Conservation (phyloP, 2,329 filamentous ascomycete genomes). For the Bipolaris sorokiniana region DNA sequence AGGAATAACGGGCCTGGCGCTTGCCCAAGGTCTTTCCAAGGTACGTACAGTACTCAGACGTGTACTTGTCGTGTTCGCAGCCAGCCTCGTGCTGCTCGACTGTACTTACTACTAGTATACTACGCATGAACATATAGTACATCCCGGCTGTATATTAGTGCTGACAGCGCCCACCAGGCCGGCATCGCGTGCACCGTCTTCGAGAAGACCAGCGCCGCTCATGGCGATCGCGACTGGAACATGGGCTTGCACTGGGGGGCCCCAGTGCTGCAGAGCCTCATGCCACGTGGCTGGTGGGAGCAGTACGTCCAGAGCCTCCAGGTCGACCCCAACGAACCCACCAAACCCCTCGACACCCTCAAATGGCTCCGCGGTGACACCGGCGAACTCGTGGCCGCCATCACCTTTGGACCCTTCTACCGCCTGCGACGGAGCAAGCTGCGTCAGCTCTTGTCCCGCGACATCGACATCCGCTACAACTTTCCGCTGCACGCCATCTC, state of each 20-base stretch:
- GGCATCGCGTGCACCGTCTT: slow-evolving; percentile 58
- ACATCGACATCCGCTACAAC: slow-evolving; percentile 44
- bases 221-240: slow-evolving; percentile 64
- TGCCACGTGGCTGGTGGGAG: slow-evolving; percentile 58
- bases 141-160: neutral
- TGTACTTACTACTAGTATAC: too few species aligned
- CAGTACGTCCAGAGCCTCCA: slow-evolving; percentile 57
- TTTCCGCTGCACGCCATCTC: slow-evolving; percentile 49
- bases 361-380: slow-evolving; percentile 45
- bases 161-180: slow-evolving; percentile 30
- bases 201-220: slow-evolving; percentile 60
- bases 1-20: slow-evolving; percentile 46
- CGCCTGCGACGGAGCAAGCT: slow-evolving; percentile 46
- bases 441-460: slow-evolving; percentile 37
- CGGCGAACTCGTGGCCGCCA: slow-evolving; percentile 43
- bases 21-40: slow-evolving; percentile 47
- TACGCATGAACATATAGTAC: too few species aligned
- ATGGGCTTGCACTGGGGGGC: slow-evolving; percentile 69
- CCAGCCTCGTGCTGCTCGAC: neutral
- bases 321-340: slow-evolving; percentile 59
- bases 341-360: slow-evolving; percentile 43
- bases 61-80: neutral
- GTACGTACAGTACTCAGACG: slow-evolving; percentile 18
- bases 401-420: slow-evolving; percentile 45
- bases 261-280: slow-evolving; percentile 57